These are phyloP conservation scores for Stagonosporopsis tanaceti DNA, from an alignment of 2,329 filamentous ascomycete genomes.

Conservation along the genomic window DNA sequence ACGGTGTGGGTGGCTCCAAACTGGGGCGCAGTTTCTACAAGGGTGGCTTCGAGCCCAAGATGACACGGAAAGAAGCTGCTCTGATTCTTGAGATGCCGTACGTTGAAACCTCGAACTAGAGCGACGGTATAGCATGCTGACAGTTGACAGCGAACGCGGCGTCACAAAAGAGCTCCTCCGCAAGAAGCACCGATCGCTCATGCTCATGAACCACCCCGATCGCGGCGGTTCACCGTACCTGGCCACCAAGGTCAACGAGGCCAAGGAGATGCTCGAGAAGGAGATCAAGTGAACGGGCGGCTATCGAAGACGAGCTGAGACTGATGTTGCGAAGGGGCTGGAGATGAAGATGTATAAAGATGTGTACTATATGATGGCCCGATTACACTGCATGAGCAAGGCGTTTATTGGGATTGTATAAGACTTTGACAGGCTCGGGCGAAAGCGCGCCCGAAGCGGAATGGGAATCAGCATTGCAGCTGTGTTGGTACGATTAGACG, in stretches of 20 bases:
- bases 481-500: not conserved
- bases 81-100: slow-evolving; percentile 92
- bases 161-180: slow-evolving; percentile 92
- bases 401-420: slow-evolving; percentile 25
- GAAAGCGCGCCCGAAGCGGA: not conserved
- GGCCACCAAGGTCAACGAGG: slow-evolving; percentile 97
- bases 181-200: slow-evolving; percentile 92
- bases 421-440: not conserved
- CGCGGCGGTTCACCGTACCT: slow-evolving; percentile 95
- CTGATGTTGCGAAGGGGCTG: too few species aligned
- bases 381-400: slow-evolving; percentile 32
- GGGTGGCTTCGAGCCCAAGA: slow-evolving; percentile 95
- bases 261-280: slow-evolving; percentile 95
- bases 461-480: not conserved
- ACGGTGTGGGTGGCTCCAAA: slow-evolving; percentile 71
- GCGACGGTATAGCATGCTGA: slow-evolving; percentile 9
- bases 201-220: slow-evolving; percentile 98
- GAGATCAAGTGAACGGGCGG: slow-evolving; percentile 39
- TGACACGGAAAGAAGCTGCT: slow-evolving; percentile 90
- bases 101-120: slow-evolving; percentile 32
- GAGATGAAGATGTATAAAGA: slow-evolving; percentile 26
- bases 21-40: slow-evolving; percentile 96
- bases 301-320: not conserved
- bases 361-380: slow-evolving; percentile 34
- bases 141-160: slow-evolving; percentile 73